phyloP scores from a whole-genome alignment of 257 asterid species.

The Solanum pinnatisectum region DNA sequence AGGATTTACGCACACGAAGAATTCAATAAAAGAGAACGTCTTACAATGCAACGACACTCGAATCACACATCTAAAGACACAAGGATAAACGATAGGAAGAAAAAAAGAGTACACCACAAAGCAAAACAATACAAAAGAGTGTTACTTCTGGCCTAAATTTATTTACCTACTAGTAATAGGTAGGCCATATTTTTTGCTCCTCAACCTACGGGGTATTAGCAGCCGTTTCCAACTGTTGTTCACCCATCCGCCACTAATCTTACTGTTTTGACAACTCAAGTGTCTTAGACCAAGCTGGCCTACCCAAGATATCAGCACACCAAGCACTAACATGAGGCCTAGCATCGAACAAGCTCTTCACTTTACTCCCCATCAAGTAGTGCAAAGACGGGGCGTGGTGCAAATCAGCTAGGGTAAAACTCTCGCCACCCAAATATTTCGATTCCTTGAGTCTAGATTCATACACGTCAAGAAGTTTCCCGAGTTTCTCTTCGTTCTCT shows the following conservation, averaged over 20 bases:
- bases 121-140: background rate
- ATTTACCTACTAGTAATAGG: background rate
- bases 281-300: background rate
- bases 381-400: background rate
- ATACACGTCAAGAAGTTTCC: conserved; percentile 11
- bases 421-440: conserved; percentile 14
- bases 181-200: background rate
- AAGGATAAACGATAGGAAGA: background rate
- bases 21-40: background rate
- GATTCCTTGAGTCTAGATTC: conserved; percentile 31
- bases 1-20: too few species aligned
- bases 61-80: background rate
- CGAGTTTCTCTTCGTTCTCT: conserved; percentile 2
- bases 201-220: background rate
- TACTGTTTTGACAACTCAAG: background rate
- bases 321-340: background rate
- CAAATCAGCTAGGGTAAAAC: background rate
- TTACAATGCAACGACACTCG: background rate
- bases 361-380: background rate
- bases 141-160: background rate
- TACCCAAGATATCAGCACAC: background rate
- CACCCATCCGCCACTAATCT: background rate
- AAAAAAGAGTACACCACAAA: background rate
- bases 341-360: background rate
- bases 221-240: background rate